These are phyloP conservation scores for Setaria italica DNA, from an alignment of 202 grass and related monocot genomes.

Conservation along the genomic window DNA sequence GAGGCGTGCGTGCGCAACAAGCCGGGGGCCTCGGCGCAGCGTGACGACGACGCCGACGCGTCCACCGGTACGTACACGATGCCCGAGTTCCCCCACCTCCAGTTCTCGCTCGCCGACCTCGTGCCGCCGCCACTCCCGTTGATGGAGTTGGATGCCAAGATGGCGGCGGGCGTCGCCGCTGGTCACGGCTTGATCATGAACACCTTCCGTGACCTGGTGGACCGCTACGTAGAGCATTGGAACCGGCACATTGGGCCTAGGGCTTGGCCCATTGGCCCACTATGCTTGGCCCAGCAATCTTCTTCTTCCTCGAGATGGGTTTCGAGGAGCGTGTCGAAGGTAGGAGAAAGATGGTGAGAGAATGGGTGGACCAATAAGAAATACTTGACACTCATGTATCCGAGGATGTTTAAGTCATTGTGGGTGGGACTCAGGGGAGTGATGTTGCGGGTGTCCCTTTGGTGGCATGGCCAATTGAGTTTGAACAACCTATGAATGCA, in stretches of 20 bases:
- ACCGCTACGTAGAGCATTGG: slow-evolving; percentile 13
- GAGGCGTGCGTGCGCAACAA: background rate
- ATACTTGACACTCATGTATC: slow-evolving; percentile 35
- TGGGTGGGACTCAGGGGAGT: slow-evolving; percentile 39
- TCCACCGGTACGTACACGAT: slow-evolving; percentile 14
- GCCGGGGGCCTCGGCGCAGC: background rate
- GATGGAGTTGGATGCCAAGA: slow-evolving; percentile 41
- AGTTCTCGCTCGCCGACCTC: slow-evolving; percentile 37
- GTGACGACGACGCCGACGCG: background rate
- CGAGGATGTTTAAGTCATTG: slow-evolving; percentile 52
- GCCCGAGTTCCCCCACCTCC: slow-evolving; percentile 45
- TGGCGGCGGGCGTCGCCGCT: slow-evolving; percentile 5
- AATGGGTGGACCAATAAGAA: slow-evolving; percentile 40
- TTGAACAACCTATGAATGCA: slow-evolving; percentile 36
- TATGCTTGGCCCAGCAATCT: slow-evolving; percentile 34
- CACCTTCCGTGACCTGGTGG: slow-evolving; percentile 39
- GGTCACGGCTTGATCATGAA: slow-evolving; percentile 56
- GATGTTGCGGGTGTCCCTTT: slow-evolving; percentile 26
- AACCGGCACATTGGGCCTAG: background rate
- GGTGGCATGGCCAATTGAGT: slow-evolving; percentile 23
- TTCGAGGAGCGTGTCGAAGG: slow-evolving; percentile 33
- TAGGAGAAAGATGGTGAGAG: slow-evolving; percentile 39
- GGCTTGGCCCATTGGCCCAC: slow-evolving; percentile 52
- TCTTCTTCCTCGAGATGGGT: background rate
- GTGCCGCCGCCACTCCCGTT: background rate